These are phyloP conservation scores for Crithidia thermophila DNA, from an alignment of 208 protist species.

Conservation along the genomic window DNA sequence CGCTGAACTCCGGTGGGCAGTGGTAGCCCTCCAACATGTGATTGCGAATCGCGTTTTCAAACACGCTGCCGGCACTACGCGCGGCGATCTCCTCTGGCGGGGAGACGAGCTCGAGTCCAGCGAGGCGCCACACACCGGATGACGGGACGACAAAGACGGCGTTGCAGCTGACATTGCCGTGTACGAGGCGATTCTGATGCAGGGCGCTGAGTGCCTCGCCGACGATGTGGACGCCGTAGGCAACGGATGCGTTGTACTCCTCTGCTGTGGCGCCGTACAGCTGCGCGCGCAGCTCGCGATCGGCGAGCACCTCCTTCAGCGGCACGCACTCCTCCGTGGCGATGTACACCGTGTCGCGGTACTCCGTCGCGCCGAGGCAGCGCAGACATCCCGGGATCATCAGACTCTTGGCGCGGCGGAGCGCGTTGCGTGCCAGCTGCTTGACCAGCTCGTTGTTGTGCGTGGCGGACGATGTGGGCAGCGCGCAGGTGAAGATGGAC, in stretches of 20 bases:
- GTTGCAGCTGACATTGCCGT: conserved; percentile 75
- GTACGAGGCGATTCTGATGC: conserved; percentile 77
- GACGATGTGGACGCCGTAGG: conserved; percentile 66
- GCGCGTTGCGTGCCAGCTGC: conserved; percentile 59
- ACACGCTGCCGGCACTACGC: conserved; percentile 2
- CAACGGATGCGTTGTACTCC: conserved; percentile 34
- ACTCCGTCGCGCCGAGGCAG: conserved; percentile 70
- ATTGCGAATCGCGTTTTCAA: conserved; percentile 25
- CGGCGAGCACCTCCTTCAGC: conserved; percentile 48
- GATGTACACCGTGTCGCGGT: conserved; percentile 79
- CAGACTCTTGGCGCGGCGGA: conserved; percentile 79
- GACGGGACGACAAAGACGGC: conserved; percentile 64
- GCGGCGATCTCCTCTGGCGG: conserved; percentile 18
- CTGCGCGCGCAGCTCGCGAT: conserved; percentile 16
- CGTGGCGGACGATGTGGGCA: conserved; percentile 5
- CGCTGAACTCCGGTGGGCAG: conserved; percentile 38
- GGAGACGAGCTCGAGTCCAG: conserved; percentile 73
- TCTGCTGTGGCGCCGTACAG: conserved; percentile 25
- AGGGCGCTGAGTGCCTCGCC: conserved; percentile 56
- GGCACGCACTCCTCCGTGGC: conserved; percentile 78
- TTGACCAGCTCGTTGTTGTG: conserved; percentile 18
- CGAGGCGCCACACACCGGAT: conserved; percentile 82
- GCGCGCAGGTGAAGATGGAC: conserved; percentile 60
- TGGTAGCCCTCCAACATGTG: conserved; percentile 39
- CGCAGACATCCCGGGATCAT: conserved; percentile 75